Evolutionary conservation across 2,329 filamentous ascomycete species (phyloP).

Genomic region (Pseudonectria buxi): DNA sequence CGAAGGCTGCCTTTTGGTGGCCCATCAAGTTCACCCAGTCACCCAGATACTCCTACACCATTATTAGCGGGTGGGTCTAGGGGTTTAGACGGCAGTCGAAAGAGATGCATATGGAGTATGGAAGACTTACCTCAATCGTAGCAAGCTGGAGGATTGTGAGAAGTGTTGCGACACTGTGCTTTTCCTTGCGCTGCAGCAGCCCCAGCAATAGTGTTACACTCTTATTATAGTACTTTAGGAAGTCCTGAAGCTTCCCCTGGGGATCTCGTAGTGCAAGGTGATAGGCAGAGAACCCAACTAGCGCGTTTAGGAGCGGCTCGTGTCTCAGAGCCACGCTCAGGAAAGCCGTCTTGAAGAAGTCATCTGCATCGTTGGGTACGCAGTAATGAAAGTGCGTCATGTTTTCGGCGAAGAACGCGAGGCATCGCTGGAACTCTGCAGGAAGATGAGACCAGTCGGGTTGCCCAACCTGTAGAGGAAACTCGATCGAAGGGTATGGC

Average conservation of each 20-base stretch:
- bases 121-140: constrained; percentile 71
- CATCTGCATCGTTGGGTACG: constrained; percentile 60
- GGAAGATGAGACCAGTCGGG: constrained; percentile 53
- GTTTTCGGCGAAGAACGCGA: constrained; percentile 71
- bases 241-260: constrained; percentile 68
- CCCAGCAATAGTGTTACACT: constrained; percentile 71
- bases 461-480: constrained; percentile 17
- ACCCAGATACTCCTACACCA: constrained; percentile 74
- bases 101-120: neutral
- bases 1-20: constrained; percentile 83
- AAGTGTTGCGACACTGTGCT: constrained; percentile 66
- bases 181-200: constrained; percentile 63
- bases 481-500: constrained; percentile 21
- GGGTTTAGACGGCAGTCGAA: too few relatives aligned
- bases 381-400: constrained; percentile 80
- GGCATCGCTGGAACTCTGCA: constrained; percentile 67
- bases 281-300: constrained; percentile 85
- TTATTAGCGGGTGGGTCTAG: constrained; percentile 8
- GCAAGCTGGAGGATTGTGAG: constrained; percentile 86
- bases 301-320: constrained; percentile 76
- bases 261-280: constrained; percentile 68
- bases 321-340: constrained; percentile 64
- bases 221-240: constrained; percentile 84
- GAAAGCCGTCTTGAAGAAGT: constrained; percentile 68
- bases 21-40: constrained; percentile 93